Evolutionary conservation across 2,329 filamentous ascomycete species (phyloP).

Genomic region (Cordyceps cateniannulata): DNA sequence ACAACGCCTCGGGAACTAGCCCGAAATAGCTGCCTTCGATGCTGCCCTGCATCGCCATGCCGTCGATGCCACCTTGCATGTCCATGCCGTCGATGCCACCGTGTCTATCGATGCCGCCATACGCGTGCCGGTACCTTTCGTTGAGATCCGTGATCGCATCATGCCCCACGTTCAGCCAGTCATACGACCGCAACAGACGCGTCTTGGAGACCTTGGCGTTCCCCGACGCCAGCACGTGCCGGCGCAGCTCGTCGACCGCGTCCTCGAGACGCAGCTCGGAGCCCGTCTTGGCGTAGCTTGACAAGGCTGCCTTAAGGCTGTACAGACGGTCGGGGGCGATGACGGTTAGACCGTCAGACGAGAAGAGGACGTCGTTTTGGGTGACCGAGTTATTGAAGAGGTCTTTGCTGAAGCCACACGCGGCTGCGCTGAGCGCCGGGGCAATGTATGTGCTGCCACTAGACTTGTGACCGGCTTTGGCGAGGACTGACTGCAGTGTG

Average conservation of each 20-base stretch:
- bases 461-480: conserved; percentile 34
- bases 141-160: conserved; percentile 47
- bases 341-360: conserved; percentile 51
- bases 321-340: conserved; percentile 57
- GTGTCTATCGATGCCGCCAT: conserved; percentile 41
- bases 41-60: conserved; percentile 39
- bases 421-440: conserved; percentile 37
- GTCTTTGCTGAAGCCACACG: conserved; percentile 41
- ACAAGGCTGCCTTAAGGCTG: conserved; percentile 56
- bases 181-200: conserved; percentile 48
- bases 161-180: conserved; percentile 48
- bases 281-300: conserved; percentile 45
- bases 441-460: conserved; percentile 18
- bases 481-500: conserved; percentile 40
- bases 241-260: conserved; percentile 56
- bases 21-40: conserved; percentile 33
- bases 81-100: conserved; percentile 42
- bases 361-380: conserved; percentile 58
- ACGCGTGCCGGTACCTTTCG: conserved; percentile 49
- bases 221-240: conserved; percentile 49
- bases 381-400: conserved; percentile 49
- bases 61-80: no score
- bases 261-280: conserved; percentile 45
- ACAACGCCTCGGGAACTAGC: background rate
- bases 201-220: conserved; percentile 40